Percentiles rank a stretch among this genome's conserved stretches.
Evolutionary conservation across 2,329 filamentous ascomycete species (phyloP).

Genomic region (Neoscytalidium dimidiatum): DNA sequence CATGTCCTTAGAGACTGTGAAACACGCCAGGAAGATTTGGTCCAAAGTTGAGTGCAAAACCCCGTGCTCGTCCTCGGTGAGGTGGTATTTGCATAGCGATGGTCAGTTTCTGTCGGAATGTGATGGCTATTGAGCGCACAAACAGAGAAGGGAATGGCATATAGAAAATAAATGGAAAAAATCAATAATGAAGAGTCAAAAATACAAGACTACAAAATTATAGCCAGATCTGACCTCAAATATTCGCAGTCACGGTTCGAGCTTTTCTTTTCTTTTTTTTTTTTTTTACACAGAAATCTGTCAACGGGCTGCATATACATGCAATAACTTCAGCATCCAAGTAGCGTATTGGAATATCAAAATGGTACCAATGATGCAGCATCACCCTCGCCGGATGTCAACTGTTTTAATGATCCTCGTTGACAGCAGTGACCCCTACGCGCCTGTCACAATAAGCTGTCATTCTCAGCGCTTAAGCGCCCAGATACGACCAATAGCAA

Average conservation of each 20-base stretch:
- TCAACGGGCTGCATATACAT: background rate
- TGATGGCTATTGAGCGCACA: background rate
- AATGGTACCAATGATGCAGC: background rate
- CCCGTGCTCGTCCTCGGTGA: background rate
- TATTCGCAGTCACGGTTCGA: slow-evolving; percentile 12
- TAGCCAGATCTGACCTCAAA: background rate
- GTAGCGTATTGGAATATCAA: background rate
- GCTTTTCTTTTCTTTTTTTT: slow-evolving; percentile 8
- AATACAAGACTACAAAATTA: background rate
- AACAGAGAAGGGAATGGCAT: background rate
- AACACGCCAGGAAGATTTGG: slow-evolving; percentile 23
- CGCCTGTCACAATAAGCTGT: background rate
- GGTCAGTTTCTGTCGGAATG: background rate
- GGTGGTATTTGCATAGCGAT: background rate
- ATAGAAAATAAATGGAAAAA: background rate
- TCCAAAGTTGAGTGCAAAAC: slow-evolving; percentile 24
- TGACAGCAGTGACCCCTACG: background rate
- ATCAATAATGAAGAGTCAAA: no score
- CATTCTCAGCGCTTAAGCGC: background rate
- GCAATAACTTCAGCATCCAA: background rate
- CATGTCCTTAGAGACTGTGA: background rate
- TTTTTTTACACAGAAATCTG: no score
- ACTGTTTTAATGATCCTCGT: background rate
- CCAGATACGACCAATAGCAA: no score
- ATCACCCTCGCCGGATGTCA: background rate